Conservation (phyloP, 2,329 filamentous ascomycete species). For the Xylariaceae sp. region DNA sequence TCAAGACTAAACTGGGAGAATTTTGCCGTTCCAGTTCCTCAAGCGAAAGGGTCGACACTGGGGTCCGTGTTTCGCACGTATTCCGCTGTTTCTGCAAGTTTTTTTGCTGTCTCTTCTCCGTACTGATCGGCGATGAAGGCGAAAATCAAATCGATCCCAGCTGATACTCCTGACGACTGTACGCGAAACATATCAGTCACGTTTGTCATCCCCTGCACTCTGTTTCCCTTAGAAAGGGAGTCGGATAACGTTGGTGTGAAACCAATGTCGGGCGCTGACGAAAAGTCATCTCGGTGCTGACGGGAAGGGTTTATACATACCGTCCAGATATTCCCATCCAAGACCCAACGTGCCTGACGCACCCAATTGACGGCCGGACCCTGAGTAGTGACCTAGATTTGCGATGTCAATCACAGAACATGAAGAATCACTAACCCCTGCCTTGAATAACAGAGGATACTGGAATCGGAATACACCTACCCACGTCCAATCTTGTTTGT, state of each 20-base stretch:
- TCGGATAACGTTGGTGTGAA: too few relatives aligned
- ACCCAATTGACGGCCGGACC: constrained; percentile 55
- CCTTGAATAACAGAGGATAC: too few relatives aligned
- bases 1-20: not conserved
- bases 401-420: constrained; percentile 1
- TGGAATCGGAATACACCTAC: constrained; percentile 29
- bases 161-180: constrained; percentile 48
- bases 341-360: constrained; percentile 55
- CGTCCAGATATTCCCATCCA: constrained; percentile 62
- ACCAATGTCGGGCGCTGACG: not conserved
- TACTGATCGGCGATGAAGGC: constrained; percentile 51
- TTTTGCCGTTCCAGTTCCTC: not conserved
- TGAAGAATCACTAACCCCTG: not conserved
- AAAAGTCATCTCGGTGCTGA: not conserved
- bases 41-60: constrained; percentile 50
- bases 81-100: constrained; percentile 48
- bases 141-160: constrained; percentile 57
- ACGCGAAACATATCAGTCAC: constrained; percentile 2
- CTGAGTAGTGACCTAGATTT: constrained; percentile 33
- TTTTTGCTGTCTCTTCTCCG: constrained; percentile 45
- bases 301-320: constrained; percentile 5
- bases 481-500: constrained; percentile 52
- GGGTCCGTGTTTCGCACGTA: constrained; percentile 51
- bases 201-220: not conserved
- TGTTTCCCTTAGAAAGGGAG: not conserved